Conservation (phyloP, 2,329 filamentous ascomycete species). For the Leptosphaerulina australis region DNA sequence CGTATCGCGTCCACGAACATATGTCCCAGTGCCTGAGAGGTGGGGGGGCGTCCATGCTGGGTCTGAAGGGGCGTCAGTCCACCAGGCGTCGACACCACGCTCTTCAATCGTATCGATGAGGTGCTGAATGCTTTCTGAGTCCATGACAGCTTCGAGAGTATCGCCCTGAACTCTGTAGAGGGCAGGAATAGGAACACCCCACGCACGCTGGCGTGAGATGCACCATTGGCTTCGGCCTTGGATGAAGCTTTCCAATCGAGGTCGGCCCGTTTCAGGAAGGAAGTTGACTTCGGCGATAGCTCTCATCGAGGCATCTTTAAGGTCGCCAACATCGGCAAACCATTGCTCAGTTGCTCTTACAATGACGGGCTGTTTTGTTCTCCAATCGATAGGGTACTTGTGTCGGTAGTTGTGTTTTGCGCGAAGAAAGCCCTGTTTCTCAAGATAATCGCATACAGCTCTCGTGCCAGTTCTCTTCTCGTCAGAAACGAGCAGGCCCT, state of each 20-base stretch:
- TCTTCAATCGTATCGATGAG: constrained; percentile 79
- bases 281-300: constrained; percentile 77
- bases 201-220: constrained; percentile 92
- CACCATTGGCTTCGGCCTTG: constrained; percentile 94
- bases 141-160: constrained; percentile 71
- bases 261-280: constrained; percentile 74
- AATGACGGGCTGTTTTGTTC: constrained; percentile 90
- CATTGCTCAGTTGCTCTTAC: constrained; percentile 93
- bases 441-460: constrained; percentile 72
- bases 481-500: constrained; percentile 72
- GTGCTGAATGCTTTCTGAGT: constrained; percentile 77
- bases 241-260: constrained; percentile 82
- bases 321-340: constrained; percentile 89
- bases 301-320: constrained; percentile 74
- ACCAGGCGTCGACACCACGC: constrained; percentile 91
- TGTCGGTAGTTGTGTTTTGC: constrained; percentile 75
- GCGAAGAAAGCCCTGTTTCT: constrained; percentile 61
- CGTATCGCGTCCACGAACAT: constrained; percentile 82
- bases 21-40: constrained; percentile 62
- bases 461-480: constrained; percentile 62
- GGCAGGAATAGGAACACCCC: constrained; percentile 95
- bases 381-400: constrained; percentile 98
- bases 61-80: constrained; percentile 80
- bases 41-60: constrained; percentile 74
- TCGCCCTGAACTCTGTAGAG: constrained; percentile 74